These are phyloP conservation scores for Melampsora larici-populina DNA, from an alignment of 1,284 basidiomycete species.

Conservation along the genomic window DNA sequence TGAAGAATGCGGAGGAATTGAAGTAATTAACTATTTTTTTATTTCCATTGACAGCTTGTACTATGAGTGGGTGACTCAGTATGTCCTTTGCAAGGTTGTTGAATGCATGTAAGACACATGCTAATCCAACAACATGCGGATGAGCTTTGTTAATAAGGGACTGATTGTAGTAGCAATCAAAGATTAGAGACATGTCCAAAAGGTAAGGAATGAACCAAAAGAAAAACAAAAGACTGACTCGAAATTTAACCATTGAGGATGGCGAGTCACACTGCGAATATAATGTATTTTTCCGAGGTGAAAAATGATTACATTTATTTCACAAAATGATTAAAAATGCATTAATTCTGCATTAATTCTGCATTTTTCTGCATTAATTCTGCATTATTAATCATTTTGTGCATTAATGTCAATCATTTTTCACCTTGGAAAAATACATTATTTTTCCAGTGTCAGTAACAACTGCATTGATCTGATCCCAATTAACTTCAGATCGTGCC, in stretches of 20 bases:
- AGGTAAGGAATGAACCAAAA: too few relatives aligned
- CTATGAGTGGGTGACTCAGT: constrained; percentile 7
- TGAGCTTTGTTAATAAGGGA: constrained; percentile 3
- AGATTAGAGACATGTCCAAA: too few relatives aligned
- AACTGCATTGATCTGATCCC: neutral
- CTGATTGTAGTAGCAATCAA: neutral
- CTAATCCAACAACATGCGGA: neutral
- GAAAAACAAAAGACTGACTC: constrained; percentile 7
- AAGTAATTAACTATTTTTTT: constrained; percentile 31
- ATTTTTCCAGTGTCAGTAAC: constrained; percentile 11
- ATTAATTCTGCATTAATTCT: too few relatives aligned
- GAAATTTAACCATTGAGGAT: neutral
- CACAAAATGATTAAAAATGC: too few relatives aligned
- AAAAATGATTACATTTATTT: too few relatives aligned
- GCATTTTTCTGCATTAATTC: too few relatives aligned
- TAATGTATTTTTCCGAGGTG: too few relatives aligned
- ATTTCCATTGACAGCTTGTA: constrained; percentile 1
- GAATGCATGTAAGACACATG: constrained; percentile 18
- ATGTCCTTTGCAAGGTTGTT: constrained; percentile 20
- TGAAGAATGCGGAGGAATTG: constrained; percentile 7
- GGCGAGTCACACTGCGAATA: neutral
- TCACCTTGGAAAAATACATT: neutral
- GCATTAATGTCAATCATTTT: too few relatives aligned
- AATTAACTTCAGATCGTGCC: neutral
- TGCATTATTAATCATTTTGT: too few relatives aligned